Base-by-base conservation (phyloP, 805 yeast genomes). In the Saturnispora sanitii region DNA sequence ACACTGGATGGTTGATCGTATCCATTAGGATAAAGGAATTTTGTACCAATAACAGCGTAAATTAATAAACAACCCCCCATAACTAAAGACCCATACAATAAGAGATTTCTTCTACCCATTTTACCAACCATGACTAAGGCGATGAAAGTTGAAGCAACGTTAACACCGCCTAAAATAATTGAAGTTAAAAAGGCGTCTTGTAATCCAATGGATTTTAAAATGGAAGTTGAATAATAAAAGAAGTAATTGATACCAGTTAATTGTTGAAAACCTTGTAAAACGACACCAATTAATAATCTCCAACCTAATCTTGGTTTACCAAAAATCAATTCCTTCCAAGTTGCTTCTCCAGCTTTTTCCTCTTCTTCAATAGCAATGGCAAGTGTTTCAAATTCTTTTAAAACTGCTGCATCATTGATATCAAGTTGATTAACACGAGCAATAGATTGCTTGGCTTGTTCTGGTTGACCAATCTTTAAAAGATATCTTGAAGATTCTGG, bases 401-500 rank as follows among this genome's bases (percentile, higher is more conserved):
- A 63, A 17, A 73, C 58, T 60, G 84, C 67, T 53, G 86, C 94
- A 28, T 81, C 75, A 57, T 63, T 75, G 18, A 65, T 58, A 33
- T 87, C 62, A 3, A 86, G 94, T 7, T 64, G 61, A 66, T 78
- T 78, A 32, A 79, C 70, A 49, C 56, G 70, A 16, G 79, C 78
- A 48, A 78, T 60, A 13, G 79, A 69, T 4, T 60, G 54, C 33
- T 69, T 70, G 13, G 97, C 97, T 46, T 65, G 67, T 4, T 76
- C 85, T 18, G 67, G 48, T 37, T 75, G 64, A 38, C 82, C 81
- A 47, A 77, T 73, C 67, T 82, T 75, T 35, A 90, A 78, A 52
- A 90, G 77, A 57, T 64, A 90, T 58, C 97, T 75, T 45, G 98
- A 97, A 7, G 97, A 87, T 56, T 90, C 98, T 11, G 98, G 97